Evolutionary conservation across 345 rosid species (phyloP), one percentile per base, ranked within the genome.

Genomic region (Salix viminalis): DNA sequence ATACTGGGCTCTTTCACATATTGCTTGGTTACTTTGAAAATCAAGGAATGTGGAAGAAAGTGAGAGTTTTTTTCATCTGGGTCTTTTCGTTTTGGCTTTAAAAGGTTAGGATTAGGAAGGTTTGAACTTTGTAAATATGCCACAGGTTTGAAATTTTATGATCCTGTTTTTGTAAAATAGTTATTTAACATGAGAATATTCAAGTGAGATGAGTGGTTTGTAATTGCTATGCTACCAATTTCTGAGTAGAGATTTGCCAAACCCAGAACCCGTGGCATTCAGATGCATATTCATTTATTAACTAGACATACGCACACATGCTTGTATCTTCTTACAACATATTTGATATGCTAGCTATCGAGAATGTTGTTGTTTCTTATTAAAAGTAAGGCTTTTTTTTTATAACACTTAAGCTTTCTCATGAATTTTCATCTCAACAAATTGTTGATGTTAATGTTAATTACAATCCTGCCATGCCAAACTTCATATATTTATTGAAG

Each of bases 401-500:
- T 15, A 10, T 66, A 66, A 7, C 42, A 70, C 74, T 70, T 72
- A 64, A 75, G 18, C 71, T 76, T 37, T 74, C 12, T 66, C 16
- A 30, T 34, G 37, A n/a, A 44, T 78, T 58, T 75, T 69, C 44
- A 54, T 88, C 64, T 73, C 86, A 95, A 97, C 84, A 79, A 84
- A 79, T 84, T 81, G 92, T 93, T 54, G 90, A 88, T 50, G 91
- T 79, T 67, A 91, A 88, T 76, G 58, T 95, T 78, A 76, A 88
- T 77, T 85, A 88, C 64, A 84, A 93, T 86, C 94, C 92, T 69
- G 28, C 88, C 30, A 28, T 28, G 30, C 30, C 30, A 28, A 28
- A 28, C 30, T 28, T 28, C 30, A 28, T 28, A 28, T 28, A 28
- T 28, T 28, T 28, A 28, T 28, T 28, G 2, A 28, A 28, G 30